Conservation (phyloP, 179 eudicot genomes). For the Actinidia chinensis region DNA sequence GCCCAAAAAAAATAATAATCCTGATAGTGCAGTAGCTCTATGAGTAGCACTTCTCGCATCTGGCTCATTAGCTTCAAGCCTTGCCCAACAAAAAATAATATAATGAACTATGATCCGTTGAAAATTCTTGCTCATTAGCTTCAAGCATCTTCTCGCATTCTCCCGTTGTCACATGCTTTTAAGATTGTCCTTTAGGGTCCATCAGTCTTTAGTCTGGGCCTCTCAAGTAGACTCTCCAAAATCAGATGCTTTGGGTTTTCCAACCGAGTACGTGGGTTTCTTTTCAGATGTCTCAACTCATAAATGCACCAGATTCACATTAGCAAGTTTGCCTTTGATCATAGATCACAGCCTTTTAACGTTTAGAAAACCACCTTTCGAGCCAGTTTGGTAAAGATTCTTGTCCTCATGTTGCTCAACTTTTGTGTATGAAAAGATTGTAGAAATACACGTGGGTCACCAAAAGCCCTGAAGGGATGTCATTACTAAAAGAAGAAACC, state of each 20-base stretch:
- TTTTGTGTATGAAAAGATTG: conserved; percentile 36
- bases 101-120: no score
- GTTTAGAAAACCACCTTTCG: conserved; percentile 55
- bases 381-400: conserved; percentile 22
- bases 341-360: conserved; percentile 49
- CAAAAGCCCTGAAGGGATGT: not conserved
- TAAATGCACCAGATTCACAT: conserved; percentile 39
- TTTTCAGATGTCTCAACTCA: conserved; percentile 22
- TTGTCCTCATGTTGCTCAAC: conserved; percentile 26
- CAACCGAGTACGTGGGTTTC: conserved; percentile 27
- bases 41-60: no score
- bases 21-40: not conserved
- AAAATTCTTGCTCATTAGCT: conserved; percentile 74
- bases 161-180: conserved; percentile 65
- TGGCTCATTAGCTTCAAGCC: no score
- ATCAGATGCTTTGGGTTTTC: conserved; percentile 32
- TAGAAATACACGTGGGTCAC: conserved; percentile 11
- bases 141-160: conserved; percentile 94
- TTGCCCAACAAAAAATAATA: no score
- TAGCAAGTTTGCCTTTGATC: conserved; percentile 54
- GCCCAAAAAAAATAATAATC: not conserved
- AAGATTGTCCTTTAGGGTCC: conserved; percentile 87
- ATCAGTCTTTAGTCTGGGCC: conserved; percentile 70
- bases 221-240: conserved; percentile 64
- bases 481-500: conserved; percentile 4